A percentile compares a stretch with the other conserved stretches of the same genome.
Conservation (phyloP, 352 stramenopile species). For the Chloridella minuta region DNA sequence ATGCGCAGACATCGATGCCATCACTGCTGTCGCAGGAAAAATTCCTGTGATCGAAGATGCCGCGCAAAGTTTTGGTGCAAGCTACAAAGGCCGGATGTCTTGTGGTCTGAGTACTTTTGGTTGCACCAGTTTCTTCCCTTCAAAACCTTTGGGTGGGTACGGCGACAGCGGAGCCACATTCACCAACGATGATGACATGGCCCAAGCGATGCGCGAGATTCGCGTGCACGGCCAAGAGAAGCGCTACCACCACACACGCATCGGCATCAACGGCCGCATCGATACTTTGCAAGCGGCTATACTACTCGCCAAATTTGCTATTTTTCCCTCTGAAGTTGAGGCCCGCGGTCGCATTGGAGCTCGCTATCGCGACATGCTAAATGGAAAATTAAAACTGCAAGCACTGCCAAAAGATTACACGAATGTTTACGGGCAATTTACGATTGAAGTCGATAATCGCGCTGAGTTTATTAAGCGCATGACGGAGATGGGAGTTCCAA, state of each 20-base stretch:
- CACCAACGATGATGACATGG: constrained; percentile 12
- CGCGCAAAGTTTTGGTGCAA: constrained; percentile 12
- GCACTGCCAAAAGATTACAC: no score
- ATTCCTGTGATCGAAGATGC: constrained; percentile 15
- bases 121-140: constrained; percentile 13
- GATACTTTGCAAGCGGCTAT: background rate
- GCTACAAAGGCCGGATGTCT: background rate
- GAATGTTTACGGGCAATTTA: no score
- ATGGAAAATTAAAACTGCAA: no score
- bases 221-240: background rate
- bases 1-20: background rate
- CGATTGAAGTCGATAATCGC: no score
- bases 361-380: no score
- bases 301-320: background rate
- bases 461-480: background rate
- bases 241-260: background rate
- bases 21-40: background rate
- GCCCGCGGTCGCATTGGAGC: no score
- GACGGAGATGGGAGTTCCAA: background rate
- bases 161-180: constrained; percentile 12
- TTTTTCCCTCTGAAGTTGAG: no score
- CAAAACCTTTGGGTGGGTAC: background rate
- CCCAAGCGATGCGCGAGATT: background rate
- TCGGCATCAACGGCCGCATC: background rate
- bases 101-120: background rate